Conservation (phyloP, 257 asterid genomes). For the Jasminum sambac region DNA sequence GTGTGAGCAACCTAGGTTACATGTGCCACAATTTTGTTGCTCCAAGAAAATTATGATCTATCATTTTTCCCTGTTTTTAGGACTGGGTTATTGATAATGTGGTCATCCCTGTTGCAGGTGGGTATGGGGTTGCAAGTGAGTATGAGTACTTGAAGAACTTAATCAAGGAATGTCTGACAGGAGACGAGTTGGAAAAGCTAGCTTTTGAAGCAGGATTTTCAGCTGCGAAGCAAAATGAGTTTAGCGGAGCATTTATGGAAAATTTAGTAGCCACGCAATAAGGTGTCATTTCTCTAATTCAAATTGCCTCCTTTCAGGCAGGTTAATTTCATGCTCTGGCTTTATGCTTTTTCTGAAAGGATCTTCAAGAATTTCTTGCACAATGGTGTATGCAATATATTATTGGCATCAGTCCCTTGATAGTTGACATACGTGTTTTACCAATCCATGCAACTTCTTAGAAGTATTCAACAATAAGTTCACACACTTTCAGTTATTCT, state of each 20-base stretch:
- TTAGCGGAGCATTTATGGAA: conserved; percentile 70
- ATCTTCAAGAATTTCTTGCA: background rate
- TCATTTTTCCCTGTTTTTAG: conserved; percentile 39
- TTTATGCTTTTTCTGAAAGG: conserved; percentile 21
- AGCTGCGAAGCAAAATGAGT: conserved; percentile 59
- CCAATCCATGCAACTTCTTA: background rate
- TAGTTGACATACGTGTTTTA: background rate
- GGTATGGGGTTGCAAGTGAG: conserved; percentile 65
- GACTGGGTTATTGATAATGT: conserved; percentile 74
- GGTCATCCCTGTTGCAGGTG: conserved; percentile 77
- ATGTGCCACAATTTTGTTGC: too few relatives aligned
- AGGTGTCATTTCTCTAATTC: conserved; percentile 5
- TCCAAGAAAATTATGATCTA: too few relatives aligned
- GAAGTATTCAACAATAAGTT: background rate
- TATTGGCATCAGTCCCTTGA: background rate
- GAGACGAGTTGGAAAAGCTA: conserved; percentile 75
- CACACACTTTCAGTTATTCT: background rate
- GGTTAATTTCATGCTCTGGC: conserved; percentile 5
- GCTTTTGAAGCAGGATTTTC: conserved; percentile 77
- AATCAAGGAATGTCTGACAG: conserved; percentile 68
- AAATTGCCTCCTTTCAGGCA: conserved; percentile 5
- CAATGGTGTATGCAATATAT: background rate
- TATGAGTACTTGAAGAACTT: conserved; percentile 83
- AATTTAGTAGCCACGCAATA: conserved; percentile 62
- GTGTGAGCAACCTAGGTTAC: too few relatives aligned